Evolutionary conservation across 2,329 filamentous ascomycete species (phyloP).

Genomic region (Microascus cirrosus): DNA sequence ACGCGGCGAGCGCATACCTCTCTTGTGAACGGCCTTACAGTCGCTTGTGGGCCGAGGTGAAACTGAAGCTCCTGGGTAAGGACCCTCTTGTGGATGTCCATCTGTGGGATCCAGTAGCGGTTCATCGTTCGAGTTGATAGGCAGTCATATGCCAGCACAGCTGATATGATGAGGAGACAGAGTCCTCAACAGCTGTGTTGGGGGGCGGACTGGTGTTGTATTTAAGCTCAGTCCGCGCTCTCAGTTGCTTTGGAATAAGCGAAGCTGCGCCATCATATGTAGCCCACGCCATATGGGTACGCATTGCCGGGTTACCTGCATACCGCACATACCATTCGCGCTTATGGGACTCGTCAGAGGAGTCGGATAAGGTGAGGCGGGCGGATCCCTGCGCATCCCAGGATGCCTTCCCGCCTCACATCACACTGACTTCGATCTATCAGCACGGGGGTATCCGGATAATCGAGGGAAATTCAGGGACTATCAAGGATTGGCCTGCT

Average conservation of each 20-base stretch:
- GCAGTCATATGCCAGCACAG: neutral
- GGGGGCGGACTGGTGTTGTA: neutral
- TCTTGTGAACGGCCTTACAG: slow-evolving; percentile 43
- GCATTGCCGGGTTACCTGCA: neutral
- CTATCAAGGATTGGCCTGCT: too few relatives aligned
- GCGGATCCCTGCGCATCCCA: neutral
- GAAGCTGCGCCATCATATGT: neutral
- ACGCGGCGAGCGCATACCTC: slow-evolving; percentile 30
- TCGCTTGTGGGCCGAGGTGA: slow-evolving; percentile 46
- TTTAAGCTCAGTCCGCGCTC: neutral
- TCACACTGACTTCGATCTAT: neutral
- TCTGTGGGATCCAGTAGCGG: slow-evolving; percentile 49
- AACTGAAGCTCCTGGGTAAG: slow-evolving; percentile 48
- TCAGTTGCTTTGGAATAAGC: neutral
- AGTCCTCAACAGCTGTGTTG: neutral
- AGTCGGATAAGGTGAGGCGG: neutral
- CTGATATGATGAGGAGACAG: neutral
- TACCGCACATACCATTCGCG: neutral
- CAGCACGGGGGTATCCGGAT: too few relatives aligned
- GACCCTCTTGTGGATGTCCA: slow-evolving; percentile 49
- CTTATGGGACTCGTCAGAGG: neutral
- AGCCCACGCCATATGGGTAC: neutral
- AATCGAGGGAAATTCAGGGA: too few relatives aligned
- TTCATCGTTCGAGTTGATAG: slow-evolving; percentile 27
- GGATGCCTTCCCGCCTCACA: neutral